Percentiles rank a stretch among this genome's conserved stretches.
Conservation (phyloP, 2,329 filamentous ascomycete genomes). For the Penicillium janthinellum region DNA sequence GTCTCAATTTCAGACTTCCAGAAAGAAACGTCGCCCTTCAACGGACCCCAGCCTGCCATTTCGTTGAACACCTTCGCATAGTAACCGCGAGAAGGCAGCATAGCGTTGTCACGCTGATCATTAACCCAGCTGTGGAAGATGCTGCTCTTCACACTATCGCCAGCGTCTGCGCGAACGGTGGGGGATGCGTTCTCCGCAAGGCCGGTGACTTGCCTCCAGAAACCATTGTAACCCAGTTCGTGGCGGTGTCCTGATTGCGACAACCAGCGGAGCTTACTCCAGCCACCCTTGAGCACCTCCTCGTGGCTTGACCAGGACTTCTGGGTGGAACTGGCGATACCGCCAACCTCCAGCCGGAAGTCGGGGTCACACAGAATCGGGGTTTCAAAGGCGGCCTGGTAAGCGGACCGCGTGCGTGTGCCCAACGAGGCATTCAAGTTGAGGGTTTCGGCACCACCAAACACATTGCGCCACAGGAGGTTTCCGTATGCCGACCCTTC, state of each 20-base stretch:
- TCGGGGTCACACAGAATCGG: conserved; percentile 85
- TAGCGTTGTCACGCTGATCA: conserved; percentile 80
- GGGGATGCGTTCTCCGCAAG: conserved; percentile 75
- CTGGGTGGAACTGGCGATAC: conserved; percentile 77
- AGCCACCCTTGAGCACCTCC: conserved; percentile 78
- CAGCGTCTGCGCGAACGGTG: conserved; percentile 79
- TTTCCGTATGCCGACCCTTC: conserved; percentile 94
- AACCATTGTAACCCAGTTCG: conserved; percentile 75
- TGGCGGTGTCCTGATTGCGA: conserved; percentile 67
- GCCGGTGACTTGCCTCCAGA: conserved; percentile 87
- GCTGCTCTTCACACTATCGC: conserved; percentile 87
- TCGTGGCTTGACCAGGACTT: conserved; percentile 96
- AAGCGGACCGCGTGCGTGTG: conserved; percentile 87
- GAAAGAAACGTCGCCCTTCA: conserved; percentile 90
- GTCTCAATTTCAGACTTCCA: conserved; percentile 88
- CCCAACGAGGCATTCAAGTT: conserved; percentile 85
- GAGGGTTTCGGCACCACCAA: conserved; percentile 89
- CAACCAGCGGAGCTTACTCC: conserved; percentile 74
- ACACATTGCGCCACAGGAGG: conserved; percentile 83
- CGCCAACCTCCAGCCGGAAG: conserved; percentile 75
- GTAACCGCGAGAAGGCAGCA: conserved; percentile 81
- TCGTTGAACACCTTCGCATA: conserved; percentile 77
- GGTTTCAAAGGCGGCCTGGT: conserved; percentile 81
- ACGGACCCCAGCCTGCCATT: conserved; percentile 80
- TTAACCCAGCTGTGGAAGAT: conserved; percentile 77